Percentiles rank a stretch among this genome's conserved stretches.
These are phyloP conservation scores for Fusarium stilboides DNA, from an alignment of 2,329 filamentous ascomycete genomes.

Conservation along the genomic window DNA sequence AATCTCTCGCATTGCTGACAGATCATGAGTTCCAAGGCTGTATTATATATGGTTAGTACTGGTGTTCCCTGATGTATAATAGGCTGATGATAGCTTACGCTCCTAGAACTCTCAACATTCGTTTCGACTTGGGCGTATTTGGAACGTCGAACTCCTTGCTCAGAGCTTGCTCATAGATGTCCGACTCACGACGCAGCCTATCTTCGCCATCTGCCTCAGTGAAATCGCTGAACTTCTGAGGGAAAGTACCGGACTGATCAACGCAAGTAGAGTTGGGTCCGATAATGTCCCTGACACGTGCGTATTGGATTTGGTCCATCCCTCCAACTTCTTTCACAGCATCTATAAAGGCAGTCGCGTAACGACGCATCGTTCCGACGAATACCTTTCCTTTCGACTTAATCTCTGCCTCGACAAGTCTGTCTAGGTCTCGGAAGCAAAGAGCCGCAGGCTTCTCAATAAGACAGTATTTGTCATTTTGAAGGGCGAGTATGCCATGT, in stretches of 20 bases:
- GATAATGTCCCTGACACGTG: constrained; percentile 60
- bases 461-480: constrained; percentile 69
- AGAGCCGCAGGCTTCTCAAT: constrained; percentile 73
- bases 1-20: too few species aligned
- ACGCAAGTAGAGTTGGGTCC: constrained; percentile 68
- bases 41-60: too few species aligned
- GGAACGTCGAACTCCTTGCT: constrained; percentile 5
- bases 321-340: constrained; percentile 68
- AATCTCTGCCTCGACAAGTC: constrained; percentile 66
- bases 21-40: too few species aligned
- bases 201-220: background rate
- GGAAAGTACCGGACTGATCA: constrained; percentile 64
- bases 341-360: constrained; percentile 68
- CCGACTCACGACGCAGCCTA: background rate
- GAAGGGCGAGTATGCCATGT: constrained; percentile 66
- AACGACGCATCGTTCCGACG: constrained; percentile 74
- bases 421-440: constrained; percentile 60
- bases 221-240: constrained; percentile 54
- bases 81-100: too few species aligned
- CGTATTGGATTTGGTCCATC: constrained; percentile 69
- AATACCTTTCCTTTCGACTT: constrained; percentile 63
- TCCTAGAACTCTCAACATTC: too few species aligned
- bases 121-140: background rate
- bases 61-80: too few species aligned
- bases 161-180: background rate